Evolutionary conservation across 441 rosid genomes (phyloP).

Genomic region (Erodium texanum): DNA sequence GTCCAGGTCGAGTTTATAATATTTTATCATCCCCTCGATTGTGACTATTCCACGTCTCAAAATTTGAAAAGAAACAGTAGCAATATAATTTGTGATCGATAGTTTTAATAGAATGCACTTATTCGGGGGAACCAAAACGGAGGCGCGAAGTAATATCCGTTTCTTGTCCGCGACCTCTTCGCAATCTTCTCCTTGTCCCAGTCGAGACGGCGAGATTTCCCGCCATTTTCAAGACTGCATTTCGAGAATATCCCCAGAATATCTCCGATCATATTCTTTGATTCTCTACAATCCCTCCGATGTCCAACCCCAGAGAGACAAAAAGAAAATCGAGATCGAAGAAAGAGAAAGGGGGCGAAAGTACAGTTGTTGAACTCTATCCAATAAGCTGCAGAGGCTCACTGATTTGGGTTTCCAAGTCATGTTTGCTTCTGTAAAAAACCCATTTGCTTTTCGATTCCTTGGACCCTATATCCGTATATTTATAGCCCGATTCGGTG

Average conservation of each 20-base stretch:
- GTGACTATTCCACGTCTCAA: too few species aligned
- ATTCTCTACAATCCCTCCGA: conserved; percentile 10
- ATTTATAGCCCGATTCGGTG: not conserved
- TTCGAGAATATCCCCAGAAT: conserved; percentile 28
- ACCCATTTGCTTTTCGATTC: too few species aligned
- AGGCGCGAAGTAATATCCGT: not conserved
- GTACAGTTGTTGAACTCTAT: not conserved
- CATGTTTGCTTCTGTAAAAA: not conserved
- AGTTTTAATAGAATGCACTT: too few species aligned
- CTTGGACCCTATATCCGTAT: too few species aligned
- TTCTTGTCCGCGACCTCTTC: conserved; percentile 13
- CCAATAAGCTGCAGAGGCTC: not conserved
- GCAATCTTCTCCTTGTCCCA: conserved; percentile 16
- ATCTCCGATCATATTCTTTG: conserved; percentile 12
- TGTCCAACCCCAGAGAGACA: not conserved
- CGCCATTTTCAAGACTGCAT: not conserved
- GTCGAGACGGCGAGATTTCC: conserved; percentile 14
- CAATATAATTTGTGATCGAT: too few species aligned
- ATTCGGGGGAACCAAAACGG: not conserved
- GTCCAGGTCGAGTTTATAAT: too few species aligned
- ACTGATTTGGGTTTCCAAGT: not conserved
- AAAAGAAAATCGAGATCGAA: too few species aligned
- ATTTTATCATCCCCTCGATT: too few species aligned
- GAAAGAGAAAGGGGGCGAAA: too few species aligned
- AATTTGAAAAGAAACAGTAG: too few species aligned